phyloP scores from a whole-genome alignment of 2,329 filamentous ascomycete species.

The Xylariaceae sp. region DNA sequence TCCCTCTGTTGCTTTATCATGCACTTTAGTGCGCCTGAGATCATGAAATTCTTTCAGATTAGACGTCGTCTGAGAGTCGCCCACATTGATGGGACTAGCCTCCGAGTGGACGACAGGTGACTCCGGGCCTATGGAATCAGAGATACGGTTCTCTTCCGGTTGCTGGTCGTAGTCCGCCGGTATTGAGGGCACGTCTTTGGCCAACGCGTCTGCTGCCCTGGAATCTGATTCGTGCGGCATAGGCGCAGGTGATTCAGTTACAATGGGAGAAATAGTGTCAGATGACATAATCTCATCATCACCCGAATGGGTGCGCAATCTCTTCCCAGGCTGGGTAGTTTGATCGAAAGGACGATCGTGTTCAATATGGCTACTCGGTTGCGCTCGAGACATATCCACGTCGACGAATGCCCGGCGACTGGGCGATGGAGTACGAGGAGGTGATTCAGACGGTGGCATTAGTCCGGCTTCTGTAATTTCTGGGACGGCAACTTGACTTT shows the following conservation, averaged over 20 bases:
- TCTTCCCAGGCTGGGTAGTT: conserved; percentile 36
- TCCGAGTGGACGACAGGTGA: conserved; percentile 9
- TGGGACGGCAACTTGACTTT: conserved; percentile 1
- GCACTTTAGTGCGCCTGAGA: conserved; percentile 18
- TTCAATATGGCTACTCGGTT: conserved; percentile 34
- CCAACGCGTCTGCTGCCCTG: not conserved
- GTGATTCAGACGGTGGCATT: conserved; percentile 7
- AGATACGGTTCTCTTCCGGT: not conserved
- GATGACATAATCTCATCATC: conserved; percentile 27
- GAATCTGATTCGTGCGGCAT: not conserved
- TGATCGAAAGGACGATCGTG: conserved; percentile 39
- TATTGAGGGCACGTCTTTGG: not conserved
- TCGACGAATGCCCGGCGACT: conserved; percentile 15
- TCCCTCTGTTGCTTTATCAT: not conserved
- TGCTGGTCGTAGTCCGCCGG: not conserved
- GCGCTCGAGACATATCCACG: conserved; percentile 35
- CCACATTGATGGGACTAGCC: conserved; percentile 4
- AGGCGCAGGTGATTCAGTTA: not conserved
- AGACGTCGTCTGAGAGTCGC: not conserved
- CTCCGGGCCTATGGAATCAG: not conserved
- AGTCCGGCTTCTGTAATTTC: conserved; percentile 6
- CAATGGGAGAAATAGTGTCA: conserved; percentile 28
- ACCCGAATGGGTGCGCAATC: conserved; percentile 30
- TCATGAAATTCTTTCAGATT: not conserved
- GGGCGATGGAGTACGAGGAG: conserved; percentile 20